Evolutionary conservation across 495 filamentous ascomycete species (phyloP).

Genomic region (Penicillium paxilli): DNA sequence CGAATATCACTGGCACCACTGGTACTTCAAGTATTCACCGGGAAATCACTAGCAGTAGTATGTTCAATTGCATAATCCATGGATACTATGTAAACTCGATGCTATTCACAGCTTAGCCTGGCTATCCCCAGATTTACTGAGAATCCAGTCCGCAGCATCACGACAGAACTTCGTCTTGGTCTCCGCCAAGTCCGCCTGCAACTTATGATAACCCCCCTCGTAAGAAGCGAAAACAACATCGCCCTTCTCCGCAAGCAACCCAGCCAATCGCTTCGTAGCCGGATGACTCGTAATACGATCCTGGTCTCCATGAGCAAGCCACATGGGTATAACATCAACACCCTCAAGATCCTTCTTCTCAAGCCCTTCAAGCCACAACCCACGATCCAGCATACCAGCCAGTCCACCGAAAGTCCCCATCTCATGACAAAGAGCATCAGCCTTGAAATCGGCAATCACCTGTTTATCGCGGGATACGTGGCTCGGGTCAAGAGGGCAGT

Average conservation of each 20-base stretch:
- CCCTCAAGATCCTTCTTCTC: neutral
- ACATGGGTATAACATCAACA: conserved; percentile 38
- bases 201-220: conserved; percentile 72
- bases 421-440: conserved; percentile 71
- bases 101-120: conserved; percentile 14
- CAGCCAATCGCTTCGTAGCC: conserved; percentile 60
- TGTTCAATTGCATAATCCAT: no score
- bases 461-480: conserved; percentile 63
- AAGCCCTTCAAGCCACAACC: conserved; percentile 24
- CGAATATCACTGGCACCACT: neutral
- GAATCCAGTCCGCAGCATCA: conserved; percentile 76
- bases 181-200: conserved; percentile 70
- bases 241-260: conserved; percentile 45
- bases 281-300: conserved; percentile 67
- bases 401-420: conserved; percentile 78
- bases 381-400: conserved; percentile 71
- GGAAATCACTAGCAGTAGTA: no score
- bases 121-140: conserved; percentile 40
- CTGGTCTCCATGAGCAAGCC: conserved; percentile 65
- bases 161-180: conserved; percentile 60
- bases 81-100: neutral
- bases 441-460: conserved; percentile 35
- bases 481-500: conserved; percentile 53
- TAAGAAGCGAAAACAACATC: conserved; percentile 73
- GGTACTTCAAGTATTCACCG: neutral